Evolutionary conservation across 2,329 filamentous ascomycete genomes (phyloP).

Genomic region (Scopulariopsis brevicaulis): DNA sequence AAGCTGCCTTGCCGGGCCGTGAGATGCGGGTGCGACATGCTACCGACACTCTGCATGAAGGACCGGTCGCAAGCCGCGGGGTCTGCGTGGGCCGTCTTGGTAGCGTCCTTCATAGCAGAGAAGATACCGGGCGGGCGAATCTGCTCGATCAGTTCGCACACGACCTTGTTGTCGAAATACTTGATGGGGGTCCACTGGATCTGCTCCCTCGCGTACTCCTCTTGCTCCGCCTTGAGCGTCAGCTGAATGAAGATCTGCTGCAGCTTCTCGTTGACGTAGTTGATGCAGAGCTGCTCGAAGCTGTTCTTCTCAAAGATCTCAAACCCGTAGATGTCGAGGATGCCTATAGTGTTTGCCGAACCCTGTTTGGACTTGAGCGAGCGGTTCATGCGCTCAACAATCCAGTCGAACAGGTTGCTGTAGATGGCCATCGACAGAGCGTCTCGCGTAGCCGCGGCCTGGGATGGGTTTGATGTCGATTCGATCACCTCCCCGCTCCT

Average conservation of each 20-base stretch:
- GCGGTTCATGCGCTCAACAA: constrained; percentile 81
- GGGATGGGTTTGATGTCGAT: constrained; percentile 73
- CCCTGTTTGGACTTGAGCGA: constrained; percentile 70
- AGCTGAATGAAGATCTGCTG: constrained; percentile 99
- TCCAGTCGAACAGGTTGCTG: constrained; percentile 97
- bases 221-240: constrained; percentile 91
- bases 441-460: constrained; percentile 79
- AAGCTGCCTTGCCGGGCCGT: constrained; percentile 90
- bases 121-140: constrained; percentile 84
- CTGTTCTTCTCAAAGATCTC: constrained; percentile 99
- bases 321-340: constrained; percentile 97
- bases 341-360: constrained; percentile 79
- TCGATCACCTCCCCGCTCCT: constrained; percentile 56
- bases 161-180: constrained; percentile 99
- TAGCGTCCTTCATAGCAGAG: constrained; percentile 92
- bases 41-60: constrained; percentile 87
- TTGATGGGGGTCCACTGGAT: constrained; percentile 99
- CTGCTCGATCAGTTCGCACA: constrained; percentile 94
- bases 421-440: constrained; percentile 94
- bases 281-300: constrained; percentile 98
- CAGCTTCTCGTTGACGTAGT: constrained; percentile 98
- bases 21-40: constrained; percentile 84
- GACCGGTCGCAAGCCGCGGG: constrained; percentile 89
- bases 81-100: constrained; percentile 95
- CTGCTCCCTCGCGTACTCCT: constrained; percentile 90